Evolutionary conservation across 805 yeast genomes (phyloP).

Genomic region (Candida endomychidarum): DNA sequence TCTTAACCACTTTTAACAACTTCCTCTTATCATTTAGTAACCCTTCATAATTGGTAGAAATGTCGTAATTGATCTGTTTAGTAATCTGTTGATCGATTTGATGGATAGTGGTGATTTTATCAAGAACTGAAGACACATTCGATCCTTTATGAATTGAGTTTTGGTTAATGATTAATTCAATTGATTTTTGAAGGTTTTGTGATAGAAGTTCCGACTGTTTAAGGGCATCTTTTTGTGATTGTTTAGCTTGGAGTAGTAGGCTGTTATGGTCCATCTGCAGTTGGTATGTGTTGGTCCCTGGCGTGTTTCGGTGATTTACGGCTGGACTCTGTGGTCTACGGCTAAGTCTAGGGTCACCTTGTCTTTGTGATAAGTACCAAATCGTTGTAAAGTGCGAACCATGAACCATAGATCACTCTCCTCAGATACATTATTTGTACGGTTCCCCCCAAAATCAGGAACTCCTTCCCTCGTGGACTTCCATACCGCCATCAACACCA

Average conservation of each 20-base stretch:
- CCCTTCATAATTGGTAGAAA: constrained; percentile 30
- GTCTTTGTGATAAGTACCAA: too few relatives aligned
- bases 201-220: constrained; percentile 26
- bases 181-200: constrained; percentile 21
- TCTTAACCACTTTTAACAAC: constrained; percentile 23
- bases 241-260: constrained; percentile 34
- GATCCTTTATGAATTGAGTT: neutral
- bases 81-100: constrained; percentile 38
- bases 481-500: constrained; percentile 3
- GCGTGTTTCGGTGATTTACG: too few relatives aligned
- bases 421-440: constrained; percentile 7
- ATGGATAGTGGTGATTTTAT: constrained; percentile 42
- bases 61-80: constrained; percentile 33
- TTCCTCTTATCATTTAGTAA: constrained; percentile 23
- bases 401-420: neutral
- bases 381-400: too few relatives aligned
- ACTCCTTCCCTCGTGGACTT: neutral
- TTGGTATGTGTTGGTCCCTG: too few relatives aligned
- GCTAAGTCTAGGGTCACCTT: too few relatives aligned
- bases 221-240: constrained; percentile 28
- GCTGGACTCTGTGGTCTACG: too few relatives aligned
- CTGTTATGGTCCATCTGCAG: constrained; percentile 12
- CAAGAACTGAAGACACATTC: constrained; percentile 22
- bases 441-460: neutral
- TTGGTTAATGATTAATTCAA: neutral